Base-by-base conservation (phyloP, 768 basidiomycete species). In the Phaeolepiota aurea region DNA sequence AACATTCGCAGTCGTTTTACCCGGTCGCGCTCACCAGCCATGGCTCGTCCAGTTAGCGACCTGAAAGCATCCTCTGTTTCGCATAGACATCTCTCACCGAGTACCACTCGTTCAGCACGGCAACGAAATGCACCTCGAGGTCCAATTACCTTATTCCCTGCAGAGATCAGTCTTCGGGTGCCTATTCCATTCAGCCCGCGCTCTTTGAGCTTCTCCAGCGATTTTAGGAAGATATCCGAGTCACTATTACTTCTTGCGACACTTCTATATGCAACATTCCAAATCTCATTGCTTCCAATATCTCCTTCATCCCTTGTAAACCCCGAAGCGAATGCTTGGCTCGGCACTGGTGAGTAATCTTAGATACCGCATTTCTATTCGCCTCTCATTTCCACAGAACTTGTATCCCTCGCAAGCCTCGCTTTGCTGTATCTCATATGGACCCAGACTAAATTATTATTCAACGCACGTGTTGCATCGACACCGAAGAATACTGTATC, bases 1-100 rank as follows among this genome's bases (percentile, higher is more conserved):
- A 47, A 55, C 16, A 49, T 53, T 37, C 63, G 54, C 31, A 64
- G 55, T 38, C 66, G 70, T 38, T 84, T 87, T 50, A 77, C 82
- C 25, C 79, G 83, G n/a, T 86, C 85, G 4, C 76, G 76, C 15
- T 86, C 85, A 1, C 83, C 85, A 31, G 72, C 67, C 9, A 54
- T 75, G 11, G 44, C 47, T 11, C 61, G 64, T 31, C 50, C 55
- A 3, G 54, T 54, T 18, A 53, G 53, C 34, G 50, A 58, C 36
- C 48, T 61, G 5, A 72, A 69, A 30, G 56, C 60, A 11, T 54
- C 61, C 16, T 32, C 53, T 18, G 48, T 48, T 22, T 36, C 51
- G 10, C 54, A 57, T 40, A 49, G 62, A 47, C 59, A 64, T 46
- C 44, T 61, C 16, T 77, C 69, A 0, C 69, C 77, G 3, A 63